Percentiles rank a stretch among this genome's conserved stretches.
phyloP scores from a whole-genome alignment of 192 early-diverging fungal species.

The Umbelopsis ramanniana region DNA sequence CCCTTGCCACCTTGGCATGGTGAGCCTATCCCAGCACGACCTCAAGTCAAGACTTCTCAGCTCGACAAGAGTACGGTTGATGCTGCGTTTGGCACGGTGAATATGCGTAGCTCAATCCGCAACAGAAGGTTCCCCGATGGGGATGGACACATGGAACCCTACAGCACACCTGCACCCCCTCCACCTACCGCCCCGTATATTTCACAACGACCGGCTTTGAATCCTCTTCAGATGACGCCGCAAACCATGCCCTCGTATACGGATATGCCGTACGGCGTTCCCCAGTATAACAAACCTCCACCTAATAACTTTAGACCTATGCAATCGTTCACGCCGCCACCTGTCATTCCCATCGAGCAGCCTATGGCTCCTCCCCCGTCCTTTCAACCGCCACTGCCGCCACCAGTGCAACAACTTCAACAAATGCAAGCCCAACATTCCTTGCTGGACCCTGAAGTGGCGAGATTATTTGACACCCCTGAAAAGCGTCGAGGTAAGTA shows the following conservation, averaged over 20 bases:
- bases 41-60: conserved; percentile 11
- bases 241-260: conserved; percentile 1
- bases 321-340: neutral
- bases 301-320: neutral
- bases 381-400: conserved; percentile 5
- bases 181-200: neutral
- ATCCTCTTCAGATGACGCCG: neutral
- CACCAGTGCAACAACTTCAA: conserved; percentile 11
- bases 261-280: conserved; percentile 14
- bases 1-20: conserved; percentile 26
- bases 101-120: neutral
- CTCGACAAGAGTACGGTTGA: conserved; percentile 8
- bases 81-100: conserved; percentile 20
- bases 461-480: neutral
- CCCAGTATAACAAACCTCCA: neutral
- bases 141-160: neutral
- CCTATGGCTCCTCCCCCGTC: neutral
- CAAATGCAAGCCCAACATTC: conserved; percentile 16
- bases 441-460: neutral
- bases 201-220: neutral
- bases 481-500: conserved; percentile 12
- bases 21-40: conserved; percentile 8
- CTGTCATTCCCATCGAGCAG: neutral
- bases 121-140: neutral
- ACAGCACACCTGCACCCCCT: neutral